Conservation (phyloP, 495 filamentous ascomycete species). For the Viridothelium virens region DNA sequence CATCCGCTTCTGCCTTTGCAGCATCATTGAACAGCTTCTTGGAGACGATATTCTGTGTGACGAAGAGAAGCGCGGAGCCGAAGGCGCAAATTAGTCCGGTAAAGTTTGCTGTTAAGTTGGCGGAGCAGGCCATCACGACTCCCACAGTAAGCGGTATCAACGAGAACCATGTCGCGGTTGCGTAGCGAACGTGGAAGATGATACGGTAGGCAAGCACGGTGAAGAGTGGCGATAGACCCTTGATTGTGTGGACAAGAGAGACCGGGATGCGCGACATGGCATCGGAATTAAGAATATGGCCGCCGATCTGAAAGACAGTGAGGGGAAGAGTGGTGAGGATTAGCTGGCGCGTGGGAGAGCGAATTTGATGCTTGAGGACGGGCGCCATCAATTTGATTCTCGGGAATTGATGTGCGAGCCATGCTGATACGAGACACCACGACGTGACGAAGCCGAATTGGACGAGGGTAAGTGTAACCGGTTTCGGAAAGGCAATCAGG, state of each 20-base stretch:
- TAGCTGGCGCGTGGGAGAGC: constrained; percentile 71
- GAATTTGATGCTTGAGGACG: constrained; percentile 72
- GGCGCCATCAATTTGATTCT: constrained; percentile 59
- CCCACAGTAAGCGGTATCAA: constrained; percentile 85
- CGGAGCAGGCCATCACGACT: constrained; percentile 91
- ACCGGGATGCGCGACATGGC: constrained; percentile 92
- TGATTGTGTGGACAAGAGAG: constrained; percentile 96
- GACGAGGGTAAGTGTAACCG: constrained; percentile 85
- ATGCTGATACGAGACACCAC: constrained; percentile 76
- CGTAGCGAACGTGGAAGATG: constrained; percentile 81
- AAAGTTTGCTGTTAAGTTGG: constrained; percentile 77
- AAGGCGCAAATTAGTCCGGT: constrained; percentile 83
- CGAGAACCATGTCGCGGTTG: constrained; percentile 81
- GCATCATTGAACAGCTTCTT: constrained; percentile 99
- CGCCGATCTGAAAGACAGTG: constrained; percentile 84
- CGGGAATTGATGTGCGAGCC: constrained; percentile 62
- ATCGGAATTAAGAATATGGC: constrained; percentile 87
- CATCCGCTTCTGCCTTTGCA: constrained; percentile 67
- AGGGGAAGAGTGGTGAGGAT: constrained; percentile 82
- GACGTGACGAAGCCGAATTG: constrained; percentile 91
- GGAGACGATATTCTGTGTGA: constrained; percentile 97
- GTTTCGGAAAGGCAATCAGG: constrained; percentile 83
- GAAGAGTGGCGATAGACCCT: constrained; percentile 95
- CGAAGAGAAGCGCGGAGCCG: constrained; percentile 82
- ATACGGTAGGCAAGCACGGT: constrained; percentile 90